Base-by-base conservation (phyloP, 495 filamentous ascomycete genomes). In the Hypoxylon intermedium region DNA sequence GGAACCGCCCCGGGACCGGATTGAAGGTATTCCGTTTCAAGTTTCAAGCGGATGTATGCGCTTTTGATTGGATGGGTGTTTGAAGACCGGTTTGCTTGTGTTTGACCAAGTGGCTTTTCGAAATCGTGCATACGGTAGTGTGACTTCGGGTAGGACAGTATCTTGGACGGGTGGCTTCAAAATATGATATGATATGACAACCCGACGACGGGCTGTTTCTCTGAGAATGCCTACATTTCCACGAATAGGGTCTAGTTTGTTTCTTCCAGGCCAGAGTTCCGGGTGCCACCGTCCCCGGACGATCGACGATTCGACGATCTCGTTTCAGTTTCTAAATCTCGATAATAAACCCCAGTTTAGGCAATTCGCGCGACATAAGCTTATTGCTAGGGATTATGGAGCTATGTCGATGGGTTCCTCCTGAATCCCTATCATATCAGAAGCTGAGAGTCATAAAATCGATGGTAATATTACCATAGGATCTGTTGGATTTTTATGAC, bases 21-120 rank as follows among this genome's bases (percentile, higher is more conserved):
- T 52, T 41, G 31, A 34, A 31, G 23, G 16, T 36, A 40, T 57
- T 63, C 59, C 59, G 52, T 63, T 63, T 63, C 47, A 46, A 45
- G 2, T 34, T 5, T 11, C 7, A 0, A 33, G 12, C 21, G 6
- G n/a, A n/a, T n/a, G n/a, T n/a, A n/a, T n/a, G n/a, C n/a, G n/a
- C n/a, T n/a, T n/a, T 42, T 26, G 41, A 53, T 53, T 63, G 47
- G 53, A 19, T 38, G 12, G 23, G 34, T 0, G 28, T 23, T 16
- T 37, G 38, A 40, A 38, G 23, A 44, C 46, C 45, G 26, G 37
- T 40, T 37, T 23, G 13, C 24, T 31, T 7, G 3, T 4, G 30
- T 19, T 37, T n/a, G 18, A 41, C 30, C 31, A 41, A 38, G 9
- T 50, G 37, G 53, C 60, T 34, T 34, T 58, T 44, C 36, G 23